Percentiles rank a stretch among this genome's conserved stretches.
These are phyloP conservation scores for Ascochyta lentis DNA, from an alignment of 2,329 filamentous ascomycete genomes.

Conservation along the genomic window DNA sequence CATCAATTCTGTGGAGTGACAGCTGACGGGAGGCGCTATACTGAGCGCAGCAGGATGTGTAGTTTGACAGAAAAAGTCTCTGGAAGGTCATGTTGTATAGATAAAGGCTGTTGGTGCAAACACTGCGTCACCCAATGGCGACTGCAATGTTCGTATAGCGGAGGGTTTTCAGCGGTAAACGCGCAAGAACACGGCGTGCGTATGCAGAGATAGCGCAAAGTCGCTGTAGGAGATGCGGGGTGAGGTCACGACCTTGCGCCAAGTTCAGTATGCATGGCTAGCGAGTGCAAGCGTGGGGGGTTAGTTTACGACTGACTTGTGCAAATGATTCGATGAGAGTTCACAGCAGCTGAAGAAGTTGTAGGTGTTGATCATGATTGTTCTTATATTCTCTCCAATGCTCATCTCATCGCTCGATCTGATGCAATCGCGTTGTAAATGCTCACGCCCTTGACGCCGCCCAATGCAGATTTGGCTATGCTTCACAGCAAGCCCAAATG, in stretches of 20 bases:
- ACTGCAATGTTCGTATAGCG: neutral
- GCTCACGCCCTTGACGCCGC: slow-evolving; percentile 35
- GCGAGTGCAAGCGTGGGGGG: slow-evolving; percentile 17
- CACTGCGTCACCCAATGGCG: neutral
- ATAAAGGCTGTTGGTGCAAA: too few species aligned
- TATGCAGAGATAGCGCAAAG: slow-evolving; percentile 13
- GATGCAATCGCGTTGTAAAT: slow-evolving; percentile 23
- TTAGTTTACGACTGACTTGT: slow-evolving; percentile 12
- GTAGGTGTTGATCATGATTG: neutral
- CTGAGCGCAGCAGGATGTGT: neutral
- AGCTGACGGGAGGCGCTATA: neutral
- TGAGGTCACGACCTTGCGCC: slow-evolving; percentile 35
- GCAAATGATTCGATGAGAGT: neutral
- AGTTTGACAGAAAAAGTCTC: neutral
- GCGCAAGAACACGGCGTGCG: neutral
- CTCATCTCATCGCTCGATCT: neutral
- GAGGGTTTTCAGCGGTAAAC: slow-evolving; percentile 3
- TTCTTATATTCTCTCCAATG: neutral
- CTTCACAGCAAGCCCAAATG: slow-evolving; percentile 8
- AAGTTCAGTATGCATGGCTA: slow-evolving; percentile 24
- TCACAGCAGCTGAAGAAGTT: neutral
- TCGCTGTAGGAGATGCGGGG: slow-evolving; percentile 26
- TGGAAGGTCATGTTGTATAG: neutral
- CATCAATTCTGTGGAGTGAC: neutral
- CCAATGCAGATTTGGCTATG: slow-evolving; percentile 29